phyloP scores from a whole-genome alignment of 345 rosid species.

The Murraya paniculata region DNA sequence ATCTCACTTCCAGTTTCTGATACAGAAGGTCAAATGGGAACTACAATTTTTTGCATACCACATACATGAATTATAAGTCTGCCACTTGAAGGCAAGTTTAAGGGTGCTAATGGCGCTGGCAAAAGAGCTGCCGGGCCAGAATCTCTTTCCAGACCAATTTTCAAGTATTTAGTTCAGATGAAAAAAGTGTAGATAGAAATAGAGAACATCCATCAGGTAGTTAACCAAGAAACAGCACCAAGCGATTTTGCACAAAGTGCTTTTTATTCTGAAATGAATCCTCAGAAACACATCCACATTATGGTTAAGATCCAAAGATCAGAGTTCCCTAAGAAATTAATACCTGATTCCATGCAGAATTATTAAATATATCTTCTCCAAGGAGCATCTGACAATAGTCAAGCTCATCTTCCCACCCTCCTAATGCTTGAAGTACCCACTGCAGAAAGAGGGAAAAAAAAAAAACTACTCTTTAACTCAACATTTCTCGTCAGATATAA shows the following conservation, averaged over 20 bases:
- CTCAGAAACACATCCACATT: not conserved
- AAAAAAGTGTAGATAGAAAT: not conserved
- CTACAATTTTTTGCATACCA: not conserved
- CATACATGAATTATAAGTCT: not conserved
- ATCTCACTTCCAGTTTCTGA: not conserved
- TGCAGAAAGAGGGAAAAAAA: conserved; percentile 20
- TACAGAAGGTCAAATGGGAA: not conserved
- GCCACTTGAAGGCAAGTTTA: not conserved
- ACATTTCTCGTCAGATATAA: not conserved
- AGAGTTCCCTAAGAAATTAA: not conserved
- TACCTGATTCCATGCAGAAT: conserved; percentile 99
- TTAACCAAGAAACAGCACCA: not conserved
- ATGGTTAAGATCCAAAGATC: not conserved
- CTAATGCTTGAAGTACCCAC: conserved; percentile 82
- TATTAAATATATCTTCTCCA: conserved; percentile 76
- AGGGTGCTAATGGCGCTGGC: not conserved
- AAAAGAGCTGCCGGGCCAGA: not conserved
- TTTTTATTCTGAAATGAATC: not conserved
- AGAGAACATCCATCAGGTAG: not conserved
- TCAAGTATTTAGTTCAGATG: not conserved
- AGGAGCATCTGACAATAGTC: conserved; percentile 69
- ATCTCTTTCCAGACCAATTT: not conserved
- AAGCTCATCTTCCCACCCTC: conserved; percentile 95
- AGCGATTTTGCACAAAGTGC: not conserved
- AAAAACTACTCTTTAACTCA: not conserved